A percentile compares a stretch with the other conserved stretches of the same genome.
phyloP scores from a whole-genome alignment of 495 filamentous ascomycete species.

The Penicillium robsamsonii region DNA sequence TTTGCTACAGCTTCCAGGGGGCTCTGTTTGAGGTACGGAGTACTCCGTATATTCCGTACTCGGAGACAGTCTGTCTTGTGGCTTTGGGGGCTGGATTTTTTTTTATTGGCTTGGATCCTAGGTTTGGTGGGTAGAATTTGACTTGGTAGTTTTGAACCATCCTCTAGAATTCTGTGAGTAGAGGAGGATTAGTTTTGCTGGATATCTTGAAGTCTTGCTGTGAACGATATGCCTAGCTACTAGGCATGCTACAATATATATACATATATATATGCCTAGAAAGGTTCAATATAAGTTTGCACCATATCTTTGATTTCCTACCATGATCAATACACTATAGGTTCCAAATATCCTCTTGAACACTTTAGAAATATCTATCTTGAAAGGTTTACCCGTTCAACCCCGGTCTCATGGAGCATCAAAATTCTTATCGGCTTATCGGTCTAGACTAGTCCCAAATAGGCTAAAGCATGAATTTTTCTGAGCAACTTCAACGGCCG shows the following conservation, averaged over 20 bases:
- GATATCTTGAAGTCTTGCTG: not conserved
- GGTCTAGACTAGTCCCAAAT: slow-evolving; percentile 18
- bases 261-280: not conserved
- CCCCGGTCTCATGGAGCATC: not conserved
- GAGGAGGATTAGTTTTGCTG: not conserved
- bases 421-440: slow-evolving; percentile 30
- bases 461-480: slow-evolving; percentile 29
- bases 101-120: not conserved
- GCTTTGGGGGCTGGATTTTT: not conserved
- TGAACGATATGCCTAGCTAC: not conserved
- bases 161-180: not conserved
- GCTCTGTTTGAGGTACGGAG: not conserved
- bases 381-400: not conserved
- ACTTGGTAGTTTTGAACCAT: not conserved
- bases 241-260: no score
- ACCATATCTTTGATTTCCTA: not conserved
- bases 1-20: slow-evolving; percentile 6
- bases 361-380: not conserved
- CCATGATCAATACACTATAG: not conserved
- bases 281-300: not conserved
- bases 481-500: slow-evolving; percentile 17
- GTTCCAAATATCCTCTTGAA: not conserved
- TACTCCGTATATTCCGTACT: not conserved
- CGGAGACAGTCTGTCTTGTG: not conserved
- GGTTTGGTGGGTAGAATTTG: not conserved